Evolutionary conservation across 192 early-diverging fungal species (phyloP), one percentile per base, ranked within the genome.

Genomic region (Coemansia biformis): DNA sequence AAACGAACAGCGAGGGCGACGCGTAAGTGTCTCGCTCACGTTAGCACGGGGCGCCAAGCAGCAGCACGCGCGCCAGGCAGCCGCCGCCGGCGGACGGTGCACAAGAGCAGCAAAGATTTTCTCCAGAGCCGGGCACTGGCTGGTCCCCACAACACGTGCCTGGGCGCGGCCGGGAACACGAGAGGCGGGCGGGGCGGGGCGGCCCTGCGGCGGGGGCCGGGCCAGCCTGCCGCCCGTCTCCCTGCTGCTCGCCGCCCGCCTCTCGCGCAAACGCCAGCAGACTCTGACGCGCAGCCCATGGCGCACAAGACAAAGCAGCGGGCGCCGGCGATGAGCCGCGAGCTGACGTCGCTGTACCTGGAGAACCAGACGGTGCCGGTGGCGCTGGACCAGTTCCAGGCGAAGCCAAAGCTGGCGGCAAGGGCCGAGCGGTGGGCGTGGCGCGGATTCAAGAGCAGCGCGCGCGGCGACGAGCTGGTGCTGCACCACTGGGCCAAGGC

Each of bases 401-500:
- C 84, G 37, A 89, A 87, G 51, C 86, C 81, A 7, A 83, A 84
- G 43, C 76, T 84, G 14, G 80, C 66, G 55, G 81, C 80, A 35
- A 78, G 82, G 43, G 81, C 79, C 2, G 78, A 74, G 40, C 78
- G 74, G 43, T 90, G 88, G 88, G 75, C 66, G 6, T 84, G 76
- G 72, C 72, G 73, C 4, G 63, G 77, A 1, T 91, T 90, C 59
- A 75, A 72, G 19, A 89, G 89, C 66, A 86, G 88, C 32, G 87
- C 86, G 4, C 79, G 91, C 51, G 75, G 44, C 9, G 89, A 91
- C 60, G 73, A 78, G n/a, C 56, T 91, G 35, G 72, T 76, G 6
- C 57, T 94, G 34, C 64, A 81, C 30, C 88, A 90, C 47, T 94
- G 91, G 91, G 68, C 79, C 24, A 87, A 87, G 38, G 81, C 80